These are phyloP conservation scores for Phytomonas serpens DNA, from an alignment of 208 protist species.

Conservation along the genomic window DNA sequence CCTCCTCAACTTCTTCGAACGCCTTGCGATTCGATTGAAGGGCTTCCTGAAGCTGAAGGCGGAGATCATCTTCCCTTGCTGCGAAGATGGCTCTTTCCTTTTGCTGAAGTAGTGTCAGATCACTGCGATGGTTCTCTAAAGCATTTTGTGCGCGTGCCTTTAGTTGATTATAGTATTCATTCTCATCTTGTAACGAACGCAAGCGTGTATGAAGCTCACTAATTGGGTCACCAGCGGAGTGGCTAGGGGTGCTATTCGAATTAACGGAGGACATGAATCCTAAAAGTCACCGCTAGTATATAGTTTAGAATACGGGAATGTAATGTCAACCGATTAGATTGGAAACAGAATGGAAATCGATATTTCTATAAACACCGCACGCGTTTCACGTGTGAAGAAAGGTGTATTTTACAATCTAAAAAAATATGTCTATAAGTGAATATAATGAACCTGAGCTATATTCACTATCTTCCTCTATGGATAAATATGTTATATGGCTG, in stretches of 20 bases:
- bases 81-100: conserved; percentile 55
- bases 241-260: neutral
- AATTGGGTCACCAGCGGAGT: conserved; percentile 18
- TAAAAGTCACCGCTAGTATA: neutral
- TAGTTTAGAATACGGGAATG: neutral
- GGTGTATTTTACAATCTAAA: neutral
- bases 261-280: neutral
- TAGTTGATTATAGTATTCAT: conserved; percentile 35
- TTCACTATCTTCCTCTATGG: neutral
- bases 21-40: conserved; percentile 19
- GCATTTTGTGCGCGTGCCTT: conserved; percentile 24
- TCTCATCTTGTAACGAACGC: conserved; percentile 42
- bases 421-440: neutral
- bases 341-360: neutral
- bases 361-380: neutral
- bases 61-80: conserved; percentile 46
- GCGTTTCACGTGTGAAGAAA: neutral
- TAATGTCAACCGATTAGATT: neutral
- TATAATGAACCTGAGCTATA: neutral
- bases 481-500: neutral
- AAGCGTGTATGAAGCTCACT: conserved; percentile 32
- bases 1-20: conserved; percentile 20
- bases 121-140: conserved; percentile 61
- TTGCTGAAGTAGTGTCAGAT: conserved; percentile 56
- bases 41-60: conserved; percentile 29